Evolutionary conservation across 1,284 basidiomycete species (phyloP), one percentile per base, ranked within the genome.

Genomic region (Ustilago bromivora): DNA sequence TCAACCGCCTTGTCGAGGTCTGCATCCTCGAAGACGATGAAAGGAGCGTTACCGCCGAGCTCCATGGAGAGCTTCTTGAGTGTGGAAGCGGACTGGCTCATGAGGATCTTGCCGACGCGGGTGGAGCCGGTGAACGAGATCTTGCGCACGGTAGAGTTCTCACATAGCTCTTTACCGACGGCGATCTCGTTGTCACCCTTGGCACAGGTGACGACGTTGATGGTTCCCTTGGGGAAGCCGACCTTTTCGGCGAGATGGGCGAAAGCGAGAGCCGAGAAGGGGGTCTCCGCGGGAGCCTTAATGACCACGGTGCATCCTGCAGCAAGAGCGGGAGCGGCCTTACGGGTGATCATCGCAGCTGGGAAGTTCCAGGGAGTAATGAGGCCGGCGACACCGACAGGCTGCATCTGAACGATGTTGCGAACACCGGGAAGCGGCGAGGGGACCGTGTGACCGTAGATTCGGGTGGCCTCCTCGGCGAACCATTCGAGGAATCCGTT

Each of bases 1-100:
- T 92, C 92, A n/a, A 99, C 94, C 32, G 97, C 97, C 61, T 92
- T 92, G 71, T 95, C 93, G 60, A 99, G 90, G 85, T 99, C 92
- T 0, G 96, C 96, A 83, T 99, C 97, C 71, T 95, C 93, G 85
- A 99, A 99, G 9, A 99, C 94, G 78, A 97, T 96, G 87, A 96
- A 96, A 0, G 95, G 93, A 0, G 94, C 91, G 76, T 96, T 98
- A 56, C 96, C 96, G 12, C 89, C 89, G 49, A 81, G 79, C 73
- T 82, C 84, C 73, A 85, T 80, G 49, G 79, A 83, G 36, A 80
- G 92, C 92, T 98, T 99, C 88, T 99, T 99, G 79, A 99, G 87
- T 0, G 95, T 98, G 2, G 90, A 90, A 7, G 94, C 89, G 15
- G 94, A 90, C 89, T 98, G 92, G 15, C 89, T 89, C 84, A 94